Base-by-base conservation (phyloP, 78 protist genomes). In the Dictyostelium intermedium region DNA sequence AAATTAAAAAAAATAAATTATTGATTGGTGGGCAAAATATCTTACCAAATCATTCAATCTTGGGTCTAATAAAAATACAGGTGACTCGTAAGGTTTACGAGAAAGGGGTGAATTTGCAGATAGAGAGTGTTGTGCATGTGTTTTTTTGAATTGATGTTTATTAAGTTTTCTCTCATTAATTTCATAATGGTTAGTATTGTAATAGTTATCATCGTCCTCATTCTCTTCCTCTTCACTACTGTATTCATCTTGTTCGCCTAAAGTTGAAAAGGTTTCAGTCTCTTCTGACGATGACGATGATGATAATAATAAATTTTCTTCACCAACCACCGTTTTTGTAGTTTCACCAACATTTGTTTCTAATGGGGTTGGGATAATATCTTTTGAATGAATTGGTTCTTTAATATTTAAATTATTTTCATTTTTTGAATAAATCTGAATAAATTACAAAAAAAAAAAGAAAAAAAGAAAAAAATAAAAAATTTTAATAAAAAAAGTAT, bases 21-120 rank as follows among this genome's bases (percentile, higher is more conserved):
- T 78, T 43, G 66, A 56, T 56, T 16, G 1, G 66, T 56, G n/a
- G 1, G 7, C 5, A 5, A 56, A 66, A 41, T 41, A 16, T 39
- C 89, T 83, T 83, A 83, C 89, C 80, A 83, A 66, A 47, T 83
- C 61, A 66, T 66, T 66, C 13, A 83, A 8, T 83, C 89, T 83
- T 60, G 89, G 89, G 79, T 83, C 79, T 66, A 20, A 37, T 60
- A 83, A 66, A 83, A 82, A 82, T 82, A 82, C 45, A 35, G 86
- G 86, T 30, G 72, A 30, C 39, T 83, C 61, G n/a, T 25, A 80
- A 47, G 85, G 25, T 47, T 41, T 41, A 10, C 45, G 34, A 34
- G 14, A 9, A 16, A 6, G 39, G 9, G 45, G 34, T 18, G 45
- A 34, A 18, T 72, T 27, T 72, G 9, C 25, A 72, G 79, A 34